A percentile compares a stretch with the other conserved stretches of the same genome.
phyloP scores from a whole-genome alignment of 2,329 filamentous ascomycete genomes.

The Sporothrix mexicana region DNA sequence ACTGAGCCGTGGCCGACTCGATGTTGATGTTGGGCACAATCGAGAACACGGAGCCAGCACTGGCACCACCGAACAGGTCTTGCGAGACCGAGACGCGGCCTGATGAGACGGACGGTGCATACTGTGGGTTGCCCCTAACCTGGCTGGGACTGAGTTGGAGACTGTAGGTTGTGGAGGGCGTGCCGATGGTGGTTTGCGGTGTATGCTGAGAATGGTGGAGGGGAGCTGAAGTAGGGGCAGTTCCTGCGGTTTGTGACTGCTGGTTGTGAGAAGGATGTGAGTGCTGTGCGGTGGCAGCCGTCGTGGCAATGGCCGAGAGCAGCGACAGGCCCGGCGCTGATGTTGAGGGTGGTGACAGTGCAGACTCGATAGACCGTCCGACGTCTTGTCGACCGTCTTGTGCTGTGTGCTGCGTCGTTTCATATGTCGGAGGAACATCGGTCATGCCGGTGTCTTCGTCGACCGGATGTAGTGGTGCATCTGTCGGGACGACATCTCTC shows the following conservation, averaged over 20 bases:
- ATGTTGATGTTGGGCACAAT: slow-evolving; percentile 1
- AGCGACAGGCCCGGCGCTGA: neutral
- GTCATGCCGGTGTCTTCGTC: neutral
- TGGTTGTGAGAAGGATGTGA: neutral
- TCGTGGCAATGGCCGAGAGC: neutral
- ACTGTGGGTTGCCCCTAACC: neutral
- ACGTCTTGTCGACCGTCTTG: neutral
- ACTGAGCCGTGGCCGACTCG: neutral
- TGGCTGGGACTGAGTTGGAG: neutral
- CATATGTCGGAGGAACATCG: neutral
- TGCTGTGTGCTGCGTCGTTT: neutral
- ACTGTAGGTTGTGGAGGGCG: neutral
- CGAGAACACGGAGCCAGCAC: neutral
- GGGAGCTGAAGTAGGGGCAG: neutral
- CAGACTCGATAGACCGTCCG: neutral
- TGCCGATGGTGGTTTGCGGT: neutral
- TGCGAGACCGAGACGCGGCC: neutral
- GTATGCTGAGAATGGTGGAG: neutral
- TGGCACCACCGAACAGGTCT: neutral
- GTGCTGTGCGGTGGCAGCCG: neutral
- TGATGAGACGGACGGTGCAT: neutral
- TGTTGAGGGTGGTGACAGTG: neutral
- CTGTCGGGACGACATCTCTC: neutral
- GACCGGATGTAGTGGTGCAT: neutral
- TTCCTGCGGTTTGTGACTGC: neutral